Conservation (phyloP, 192 early-diverging fungal species). For the Coemansia umbellata region DNA sequence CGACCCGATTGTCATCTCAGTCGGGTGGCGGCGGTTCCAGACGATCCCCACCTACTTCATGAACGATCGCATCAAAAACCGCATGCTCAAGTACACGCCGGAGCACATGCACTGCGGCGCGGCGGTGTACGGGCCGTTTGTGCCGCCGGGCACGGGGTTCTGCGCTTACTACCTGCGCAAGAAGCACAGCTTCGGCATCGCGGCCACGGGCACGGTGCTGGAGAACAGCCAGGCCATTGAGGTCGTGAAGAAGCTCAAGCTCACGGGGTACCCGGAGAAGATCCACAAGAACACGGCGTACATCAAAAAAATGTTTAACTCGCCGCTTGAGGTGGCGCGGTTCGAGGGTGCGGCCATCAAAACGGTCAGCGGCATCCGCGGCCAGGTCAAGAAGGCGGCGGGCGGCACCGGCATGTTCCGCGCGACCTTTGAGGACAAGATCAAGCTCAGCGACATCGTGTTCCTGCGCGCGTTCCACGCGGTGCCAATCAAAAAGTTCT, state of each 20-base stretch:
- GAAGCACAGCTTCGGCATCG: conserved; percentile 91
- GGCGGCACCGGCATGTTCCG: conserved; percentile 89
- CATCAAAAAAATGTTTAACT: conserved; percentile 97
- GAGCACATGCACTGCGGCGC: conserved; percentile 99
- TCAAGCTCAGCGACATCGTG: conserved; percentile 96
- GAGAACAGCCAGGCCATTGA: conserved; percentile 92
- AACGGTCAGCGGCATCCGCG: conserved; percentile 95
- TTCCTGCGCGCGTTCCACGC: conserved; percentile 97
- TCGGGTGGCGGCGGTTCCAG: conserved; percentile 99
- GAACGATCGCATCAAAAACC: conserved; percentile 87
- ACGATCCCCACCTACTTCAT: conserved; percentile 92
- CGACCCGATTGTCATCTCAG: conserved; percentile 94
- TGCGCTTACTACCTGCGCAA: conserved; percentile 63
- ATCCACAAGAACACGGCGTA: conserved; percentile 98
- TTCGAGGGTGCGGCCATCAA: conserved; percentile 95
- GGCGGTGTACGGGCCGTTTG: conserved; percentile 90
- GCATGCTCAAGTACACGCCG: conserved; percentile 99
- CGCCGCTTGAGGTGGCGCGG: conserved; percentile 93
- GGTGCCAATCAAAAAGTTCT: conserved; percentile 91
- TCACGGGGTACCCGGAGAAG: conserved; percentile 91
- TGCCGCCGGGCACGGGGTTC: conserved; percentile 94
- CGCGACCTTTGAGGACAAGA: conserved; percentile 97
- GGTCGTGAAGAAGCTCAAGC: conserved; percentile 99
- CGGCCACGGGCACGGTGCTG: conserved; percentile 91
- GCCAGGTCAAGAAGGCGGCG: conserved; percentile 93